Conservation (phyloP, 2,329 filamentous ascomycete species). For the Botryotinia narcissicola region DNA sequence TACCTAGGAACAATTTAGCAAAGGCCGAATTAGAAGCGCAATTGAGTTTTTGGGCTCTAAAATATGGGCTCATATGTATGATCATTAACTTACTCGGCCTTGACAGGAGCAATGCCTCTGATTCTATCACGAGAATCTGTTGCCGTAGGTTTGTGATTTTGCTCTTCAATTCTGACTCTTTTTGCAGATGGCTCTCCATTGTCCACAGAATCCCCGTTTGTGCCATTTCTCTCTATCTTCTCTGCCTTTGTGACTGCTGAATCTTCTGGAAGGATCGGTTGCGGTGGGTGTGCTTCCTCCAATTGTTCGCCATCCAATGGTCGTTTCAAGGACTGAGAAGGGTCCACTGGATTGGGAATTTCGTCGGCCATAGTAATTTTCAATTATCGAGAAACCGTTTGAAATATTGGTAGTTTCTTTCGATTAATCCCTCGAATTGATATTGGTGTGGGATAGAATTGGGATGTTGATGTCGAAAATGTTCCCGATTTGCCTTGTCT, state of each 20-base stretch:
- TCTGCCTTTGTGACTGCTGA: slow-evolving; percentile 37
- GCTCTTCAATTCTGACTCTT: slow-evolving; percentile 36
- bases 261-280: slow-evolving; percentile 33
- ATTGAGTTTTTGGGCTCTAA: neutral
- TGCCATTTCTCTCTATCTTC: slow-evolving; percentile 32
- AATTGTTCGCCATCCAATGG: slow-evolving; percentile 25
- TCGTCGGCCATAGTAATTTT: slow-evolving; percentile 27
- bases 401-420: neutral
- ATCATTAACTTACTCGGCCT: slow-evolving; percentile 35
- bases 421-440: neutral
- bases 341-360: slow-evolving; percentile 26
- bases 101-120: slow-evolving; percentile 37
- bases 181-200: slow-evolving; percentile 31
- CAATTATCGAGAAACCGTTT: neutral
- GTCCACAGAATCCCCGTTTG: slow-evolving; percentile 25
- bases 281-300: slow-evolving; percentile 29
- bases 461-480: neutral
- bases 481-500: neutral
- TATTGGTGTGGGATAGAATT: neutral
- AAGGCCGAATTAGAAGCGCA: neutral
- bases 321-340: slow-evolving; percentile 35
- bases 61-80: neutral
- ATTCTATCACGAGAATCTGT: slow-evolving; percentile 33
- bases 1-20: slow-evolving; percentile 30
- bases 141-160: slow-evolving; percentile 33